Evolutionary conservation across 2,329 filamentous ascomycete genomes (phyloP).

Genomic region (Cladophialophora bantiana): DNA sequence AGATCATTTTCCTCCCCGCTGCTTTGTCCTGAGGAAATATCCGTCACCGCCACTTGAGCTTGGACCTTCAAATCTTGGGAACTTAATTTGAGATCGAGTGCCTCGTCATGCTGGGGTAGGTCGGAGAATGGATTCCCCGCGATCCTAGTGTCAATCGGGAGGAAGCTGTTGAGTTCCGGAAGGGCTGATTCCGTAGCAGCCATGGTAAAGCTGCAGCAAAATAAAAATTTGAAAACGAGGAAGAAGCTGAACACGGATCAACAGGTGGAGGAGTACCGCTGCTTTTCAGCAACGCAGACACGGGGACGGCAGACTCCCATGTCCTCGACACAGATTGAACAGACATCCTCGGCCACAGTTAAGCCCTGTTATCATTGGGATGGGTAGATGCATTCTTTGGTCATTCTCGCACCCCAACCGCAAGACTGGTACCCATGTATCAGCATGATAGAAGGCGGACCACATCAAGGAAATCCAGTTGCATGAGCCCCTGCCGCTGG

Average conservation of each 20-base stretch:
- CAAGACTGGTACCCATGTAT: background rate
- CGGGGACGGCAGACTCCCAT: background rate
- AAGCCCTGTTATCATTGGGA: background rate
- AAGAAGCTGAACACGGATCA: background rate
- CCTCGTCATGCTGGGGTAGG: background rate
- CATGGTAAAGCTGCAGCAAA: background rate
- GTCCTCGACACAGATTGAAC: background rate
- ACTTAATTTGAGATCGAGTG: background rate
- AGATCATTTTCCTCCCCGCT: background rate
- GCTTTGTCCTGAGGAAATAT: background rate
- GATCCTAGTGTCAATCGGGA: constrained; percentile 2
- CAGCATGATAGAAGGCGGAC: background rate
- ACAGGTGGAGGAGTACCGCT: background rate
- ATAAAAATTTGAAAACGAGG: background rate
- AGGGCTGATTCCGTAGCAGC: background rate
- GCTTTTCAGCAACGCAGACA: background rate
- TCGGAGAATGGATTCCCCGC: background rate
- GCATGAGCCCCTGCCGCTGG: background rate
- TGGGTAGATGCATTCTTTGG: background rate
- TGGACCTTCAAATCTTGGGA: constrained; percentile 3
- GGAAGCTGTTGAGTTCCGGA: background rate
- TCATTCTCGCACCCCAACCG: background rate
- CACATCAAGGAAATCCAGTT: background rate
- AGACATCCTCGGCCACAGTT: background rate
- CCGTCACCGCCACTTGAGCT: constrained; percentile 5